Conservation (phyloP, 345 rosid genomes). For the Noccaea caerulescens region DNA sequence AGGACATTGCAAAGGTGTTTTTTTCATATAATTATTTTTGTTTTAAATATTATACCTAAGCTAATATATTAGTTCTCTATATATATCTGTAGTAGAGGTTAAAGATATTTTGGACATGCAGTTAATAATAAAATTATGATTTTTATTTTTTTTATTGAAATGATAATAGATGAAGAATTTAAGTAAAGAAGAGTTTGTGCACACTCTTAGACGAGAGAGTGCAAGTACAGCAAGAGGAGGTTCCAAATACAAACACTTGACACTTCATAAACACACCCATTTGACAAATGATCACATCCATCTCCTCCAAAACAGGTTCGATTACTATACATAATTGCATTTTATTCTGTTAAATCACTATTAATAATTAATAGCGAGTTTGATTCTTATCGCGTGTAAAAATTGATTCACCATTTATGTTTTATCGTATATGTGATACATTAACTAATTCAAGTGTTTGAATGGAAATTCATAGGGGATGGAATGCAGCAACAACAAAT, state of each 20-base stretch:
- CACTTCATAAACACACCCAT: slow-evolving; percentile 53
- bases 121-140: too few species aligned
- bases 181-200: slow-evolving; percentile 77
- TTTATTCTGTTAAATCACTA: not conserved
- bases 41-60: not conserved
- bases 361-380: not conserved
- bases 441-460: not conserved
- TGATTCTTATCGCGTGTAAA: not conserved
- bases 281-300: slow-evolving; percentile 10
- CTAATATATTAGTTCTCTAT: not conserved
- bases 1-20: slow-evolving; percentile 63
- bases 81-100: not conserved
- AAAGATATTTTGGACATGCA: too few species aligned
- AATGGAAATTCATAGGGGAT: slow-evolving; percentile 56
- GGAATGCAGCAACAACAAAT: slow-evolving; percentile 79
- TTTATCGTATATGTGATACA: too few species aligned
- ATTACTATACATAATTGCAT: not conserved
- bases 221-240: slow-evolving; percentile 78
- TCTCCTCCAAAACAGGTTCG: slow-evolving; percentile 18
- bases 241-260: slow-evolving; percentile 75
- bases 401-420: not conserved
- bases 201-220: slow-evolving; percentile 80
- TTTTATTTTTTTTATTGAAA: too few species aligned
- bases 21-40: not conserved
- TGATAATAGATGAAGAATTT: slow-evolving; percentile 63